Evolutionary conservation across 768 basidiomycete genomes (phyloP), one percentile per base, ranked within the genome.

Genomic region (Lyophyllum atratum): DNA sequence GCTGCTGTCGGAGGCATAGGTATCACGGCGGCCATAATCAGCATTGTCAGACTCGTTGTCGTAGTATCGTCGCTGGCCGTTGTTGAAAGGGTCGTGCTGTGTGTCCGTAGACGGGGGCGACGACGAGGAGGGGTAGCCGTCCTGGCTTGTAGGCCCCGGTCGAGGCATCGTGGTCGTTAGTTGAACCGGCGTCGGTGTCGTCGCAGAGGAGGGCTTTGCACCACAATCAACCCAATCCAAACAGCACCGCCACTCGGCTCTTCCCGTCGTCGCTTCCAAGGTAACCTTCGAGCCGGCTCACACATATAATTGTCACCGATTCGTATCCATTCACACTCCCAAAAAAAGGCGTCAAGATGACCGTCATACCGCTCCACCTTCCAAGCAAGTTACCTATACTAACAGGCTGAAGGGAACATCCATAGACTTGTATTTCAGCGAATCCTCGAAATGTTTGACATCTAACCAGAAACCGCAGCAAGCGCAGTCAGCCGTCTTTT

Each of bases 41-140:
- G 80, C 76, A 61, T 86, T 76, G 70, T 90, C 89, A 33, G 86
- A 86, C 65, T 91, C 89, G 67, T 85, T 85, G 78, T 92, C 90
- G 74, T 85, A 89, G 73, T 85, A 87, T 43, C 81, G 75, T 73
- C 77, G 60, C 67, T 68, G 61, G 67, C 72, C 65, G 63, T 73
- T 57, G 74, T 74, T 77, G 73, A 89, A 91, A 57, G 88, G 89
- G 73, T 91, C 89, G 63, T 77, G 75, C 26, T 81, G 81, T 65
- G 89, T 85, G 61, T 84, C 78, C 34, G 81, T 81, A n/a, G 76
- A 65, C 24, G 82, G 80, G 39, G 64, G 64, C 17, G 86, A 81
- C 26, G 85, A 84, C 11, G 85, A 81, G 15, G 85, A 82, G 51
- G 80, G 79, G 65, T 86, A 86, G 74, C 83, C 83, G 67, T 87